phyloP scores from a whole-genome alignment of 352 stramenopile species.

The Phytophthora quininea region DNA sequence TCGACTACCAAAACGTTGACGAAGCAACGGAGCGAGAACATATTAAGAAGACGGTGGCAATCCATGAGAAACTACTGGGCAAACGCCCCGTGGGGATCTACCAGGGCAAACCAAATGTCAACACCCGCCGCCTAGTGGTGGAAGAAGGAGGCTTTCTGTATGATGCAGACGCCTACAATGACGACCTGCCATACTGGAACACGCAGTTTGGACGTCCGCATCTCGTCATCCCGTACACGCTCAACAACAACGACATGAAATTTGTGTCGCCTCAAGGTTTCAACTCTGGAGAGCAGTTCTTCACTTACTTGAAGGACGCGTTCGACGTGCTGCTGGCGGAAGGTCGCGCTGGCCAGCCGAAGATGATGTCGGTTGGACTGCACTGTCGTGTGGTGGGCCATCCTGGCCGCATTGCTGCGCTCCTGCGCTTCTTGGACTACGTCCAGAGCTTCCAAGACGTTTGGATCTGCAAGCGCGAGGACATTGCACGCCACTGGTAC shows the following conservation, averaged over 20 bases:
- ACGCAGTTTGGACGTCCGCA: constrained; percentile 88
- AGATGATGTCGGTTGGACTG: constrained; percentile 97
- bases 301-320: constrained; percentile 92
- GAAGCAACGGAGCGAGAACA: constrained; percentile 92
- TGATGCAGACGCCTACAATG: constrained; percentile 95
- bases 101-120: constrained; percentile 95
- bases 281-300: constrained; percentile 93
- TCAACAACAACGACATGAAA: constrained; percentile 97
- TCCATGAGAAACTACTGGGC: constrained; percentile 91
- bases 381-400: constrained; percentile 93
- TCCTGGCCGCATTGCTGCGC: constrained; percentile 87
- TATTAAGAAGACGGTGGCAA: constrained; percentile 91
- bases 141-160: constrained; percentile 96
- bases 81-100: constrained; percentile 94
- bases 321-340: constrained; percentile 92
- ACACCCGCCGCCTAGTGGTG: constrained; percentile 91
- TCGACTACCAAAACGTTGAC: constrained; percentile 95
- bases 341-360: constrained; percentile 82
- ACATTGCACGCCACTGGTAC: constrained; percentile 96
- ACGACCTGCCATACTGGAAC: constrained; percentile 96
- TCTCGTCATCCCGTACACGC: constrained; percentile 96
- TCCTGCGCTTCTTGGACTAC: constrained; percentile 95
- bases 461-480: constrained; percentile 93
- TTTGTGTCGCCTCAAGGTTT: constrained; percentile 94
- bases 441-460: constrained; percentile 90